Evolutionary conservation across 495 filamentous ascomycete genomes (phyloP).

Genomic region (Haplographium delicatum): DNA sequence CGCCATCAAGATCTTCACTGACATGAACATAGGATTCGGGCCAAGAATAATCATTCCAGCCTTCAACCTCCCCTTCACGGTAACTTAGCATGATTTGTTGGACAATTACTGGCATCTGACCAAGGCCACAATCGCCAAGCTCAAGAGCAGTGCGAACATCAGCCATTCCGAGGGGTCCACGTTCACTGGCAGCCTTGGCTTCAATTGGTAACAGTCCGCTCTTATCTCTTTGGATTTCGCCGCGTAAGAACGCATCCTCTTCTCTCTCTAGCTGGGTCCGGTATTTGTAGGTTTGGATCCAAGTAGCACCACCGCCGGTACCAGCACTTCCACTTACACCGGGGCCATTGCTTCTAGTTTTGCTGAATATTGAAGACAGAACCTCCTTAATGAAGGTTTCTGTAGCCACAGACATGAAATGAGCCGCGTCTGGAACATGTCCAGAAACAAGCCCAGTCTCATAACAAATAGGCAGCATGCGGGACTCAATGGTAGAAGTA

Average conservation of each 20-base stretch:
- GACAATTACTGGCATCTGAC: conserved; percentile 69
- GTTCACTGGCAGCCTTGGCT: conserved; percentile 58
- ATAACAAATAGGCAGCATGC: conserved; percentile 93
- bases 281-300: conserved; percentile 76
- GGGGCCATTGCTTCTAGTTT: conserved; percentile 74
- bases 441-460: conserved; percentile 80
- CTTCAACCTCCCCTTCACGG: conserved; percentile 70
- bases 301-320: conserved; percentile 57
- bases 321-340: conserved; percentile 47
- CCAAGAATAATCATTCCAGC: conserved; percentile 47
- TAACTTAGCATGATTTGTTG: conserved; percentile 67
- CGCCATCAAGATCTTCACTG: conserved; percentile 27
- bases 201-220: conserved; percentile 74
- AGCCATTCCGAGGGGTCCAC: conserved; percentile 65
- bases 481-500: conserved; percentile 65
- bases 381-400: conserved; percentile 92
- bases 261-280: conserved; percentile 65
- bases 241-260: conserved; percentile 59
- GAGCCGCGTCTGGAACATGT: conserved; percentile 63
- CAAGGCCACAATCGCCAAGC: conserved; percentile 66
- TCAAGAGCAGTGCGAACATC: conserved; percentile 74
- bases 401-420: conserved; percentile 83
- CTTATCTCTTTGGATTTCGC: conserved; percentile 61
- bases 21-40: conserved; percentile 32
- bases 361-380: conserved; percentile 68